phyloP scores from a whole-genome alignment of 1,139 yeast genomes.

The Lodderomyces pseudojiufengensis region DNA sequence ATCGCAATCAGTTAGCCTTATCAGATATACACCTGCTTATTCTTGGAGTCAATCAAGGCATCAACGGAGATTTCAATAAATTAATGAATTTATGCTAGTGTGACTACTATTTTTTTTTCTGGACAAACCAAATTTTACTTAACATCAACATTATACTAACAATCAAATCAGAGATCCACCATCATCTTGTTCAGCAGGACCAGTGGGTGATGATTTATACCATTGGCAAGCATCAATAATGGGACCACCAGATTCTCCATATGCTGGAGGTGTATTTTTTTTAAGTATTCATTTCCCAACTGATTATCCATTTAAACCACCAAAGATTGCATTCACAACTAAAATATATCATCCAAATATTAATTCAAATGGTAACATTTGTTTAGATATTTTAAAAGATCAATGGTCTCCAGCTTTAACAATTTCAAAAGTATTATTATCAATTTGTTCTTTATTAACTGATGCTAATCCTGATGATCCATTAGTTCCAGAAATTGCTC shows the following conservation, averaged over 20 bases:
- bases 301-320: conserved; percentile 92
- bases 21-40: no score
- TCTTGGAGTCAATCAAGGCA: no score
- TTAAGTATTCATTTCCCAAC: conserved; percentile 91
- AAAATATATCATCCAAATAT: conserved; percentile 90
- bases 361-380: conserved; percentile 83
- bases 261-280: conserved; percentile 91
- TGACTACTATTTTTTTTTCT: not conserved
- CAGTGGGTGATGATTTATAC: conserved; percentile 92
- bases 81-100: not conserved
- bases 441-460: conserved; percentile 86
- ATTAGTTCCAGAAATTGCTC: conserved; percentile 97
- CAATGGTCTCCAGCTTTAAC: conserved; percentile 93
- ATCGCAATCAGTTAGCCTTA: no score
- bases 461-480: conserved; percentile 99
- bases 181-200: conserved; percentile 98
- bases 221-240: conserved; percentile 97
- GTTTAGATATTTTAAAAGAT: conserved; percentile 80
- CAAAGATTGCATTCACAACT: conserved; percentile 86
- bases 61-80: no score
- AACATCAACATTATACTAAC: conserved; percentile 25
- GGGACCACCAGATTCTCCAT: conserved; percentile 95
- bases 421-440: conserved; percentile 81
- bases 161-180: conserved; percentile 80
- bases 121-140: not conserved